Base-by-base conservation (phyloP, 106 monocot genomes). In the Acanthochlamys bracteata region DNA sequence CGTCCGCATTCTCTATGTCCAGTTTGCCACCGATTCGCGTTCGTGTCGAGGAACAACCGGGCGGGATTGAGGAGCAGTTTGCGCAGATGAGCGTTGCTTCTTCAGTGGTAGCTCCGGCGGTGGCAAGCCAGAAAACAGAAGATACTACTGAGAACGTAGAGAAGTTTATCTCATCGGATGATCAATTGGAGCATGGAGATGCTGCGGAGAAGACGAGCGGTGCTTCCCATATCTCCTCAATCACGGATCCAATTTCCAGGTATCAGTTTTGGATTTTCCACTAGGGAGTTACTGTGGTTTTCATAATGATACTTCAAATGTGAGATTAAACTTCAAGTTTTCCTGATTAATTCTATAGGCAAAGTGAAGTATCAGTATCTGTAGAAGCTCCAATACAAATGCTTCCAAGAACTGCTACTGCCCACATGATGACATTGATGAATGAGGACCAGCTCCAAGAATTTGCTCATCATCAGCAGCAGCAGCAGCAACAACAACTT, bases 11-110 rank as follows among this genome's bases (percentile, higher is more conserved):
- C 9, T 82, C 75, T 7, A 77, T 89, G 11, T 86, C 90, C 20
- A 80, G 82, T 77, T 85, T 93, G 7, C 85, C 93, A 0, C 93
- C 82, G 14, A 89, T 89, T 55, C 75, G 85, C 11, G 75, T 89
- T 15, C 61, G 83, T 21, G 49, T 73, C 11, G 93, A 82, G 8
- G 88, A 88, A 6, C 73, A 77, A 8, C 42, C 57, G 7, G 64
- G 27, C 4, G 75, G 65, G 46, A 27, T 85, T 7, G 84, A 93
- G 4, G 89, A 93, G 16, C 80, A 85, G 42, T 83, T 89, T 33
- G 59, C 78, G 6, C 85, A 80, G 46, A 85, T 89, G 80, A 71
- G 58, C 55, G 39, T 76, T 41, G 24, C 65, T 4, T 19, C 68
- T 24, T 60, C 70, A 17, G 25, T 42, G 10, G 57, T 67, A 41